phyloP scores from a whole-genome alignment of 2,329 filamentous ascomycete genomes.

The Epichloe coenophiala region DNA sequence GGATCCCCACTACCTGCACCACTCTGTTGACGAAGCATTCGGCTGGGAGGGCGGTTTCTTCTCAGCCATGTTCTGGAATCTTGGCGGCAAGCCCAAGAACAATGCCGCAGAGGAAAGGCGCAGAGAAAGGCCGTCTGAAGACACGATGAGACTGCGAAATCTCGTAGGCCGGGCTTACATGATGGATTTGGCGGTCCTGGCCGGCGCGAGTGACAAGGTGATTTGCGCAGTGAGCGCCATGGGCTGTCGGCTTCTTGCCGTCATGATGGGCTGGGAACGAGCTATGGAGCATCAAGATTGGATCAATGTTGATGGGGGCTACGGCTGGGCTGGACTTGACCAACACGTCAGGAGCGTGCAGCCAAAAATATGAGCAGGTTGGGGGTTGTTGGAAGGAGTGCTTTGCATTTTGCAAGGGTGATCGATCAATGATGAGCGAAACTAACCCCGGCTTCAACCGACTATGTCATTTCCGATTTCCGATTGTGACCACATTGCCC shows the following conservation, averaged over 20 bases:
- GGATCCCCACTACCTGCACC: constrained; percentile 39
- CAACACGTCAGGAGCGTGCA: constrained; percentile 13
- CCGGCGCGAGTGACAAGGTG: constrained; percentile 52
- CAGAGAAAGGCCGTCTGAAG: constrained; percentile 25
- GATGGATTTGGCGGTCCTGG: constrained; percentile 65
- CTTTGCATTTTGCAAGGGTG: neutral
- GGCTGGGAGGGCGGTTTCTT: constrained; percentile 89
- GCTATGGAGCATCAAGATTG: constrained; percentile 48
- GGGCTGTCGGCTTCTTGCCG: constrained; percentile 61
- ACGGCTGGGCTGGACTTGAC: constrained; percentile 42
- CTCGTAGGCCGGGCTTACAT: constrained; percentile 67
- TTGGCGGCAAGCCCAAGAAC: constrained; percentile 40
- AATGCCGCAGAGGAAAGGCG: constrained; percentile 19
- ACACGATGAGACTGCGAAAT: constrained; percentile 55
- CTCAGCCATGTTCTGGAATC: constrained; percentile 64
- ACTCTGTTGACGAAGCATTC: constrained; percentile 61
- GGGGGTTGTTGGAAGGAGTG: neutral
- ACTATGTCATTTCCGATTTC: too few relatives aligned
- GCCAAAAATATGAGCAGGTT: neutral
- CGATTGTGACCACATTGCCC: too few relatives aligned
- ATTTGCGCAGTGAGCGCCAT: constrained; percentile 65
- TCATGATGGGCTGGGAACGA: constrained; percentile 78
- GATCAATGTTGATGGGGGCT: constrained; percentile 67
- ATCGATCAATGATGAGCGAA: too few relatives aligned
- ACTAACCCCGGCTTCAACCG: too few relatives aligned